Base-by-base conservation (phyloP, 768 basidiomycete species). In the Mycena belliarum region DNA sequence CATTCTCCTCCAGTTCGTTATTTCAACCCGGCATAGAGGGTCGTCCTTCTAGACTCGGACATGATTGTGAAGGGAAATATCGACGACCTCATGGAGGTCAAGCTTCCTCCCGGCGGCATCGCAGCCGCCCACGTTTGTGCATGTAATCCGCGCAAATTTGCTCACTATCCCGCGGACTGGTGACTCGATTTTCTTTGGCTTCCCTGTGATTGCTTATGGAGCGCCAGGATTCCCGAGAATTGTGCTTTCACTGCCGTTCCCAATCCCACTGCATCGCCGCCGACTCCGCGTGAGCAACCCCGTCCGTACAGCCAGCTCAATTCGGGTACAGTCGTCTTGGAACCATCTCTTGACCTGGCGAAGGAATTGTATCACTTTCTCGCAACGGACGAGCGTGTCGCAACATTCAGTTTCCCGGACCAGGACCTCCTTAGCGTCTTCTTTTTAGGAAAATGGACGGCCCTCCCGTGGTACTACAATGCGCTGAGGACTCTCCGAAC, bases 131-230 rank as follows among this genome's bases (percentile, higher is more conserved):
- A 96, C 63, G 95, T 86, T 15, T 99, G 96, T 68, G 87, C 94
- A 4, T 99, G 96, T 76, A 99, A 99, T 72, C 96, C 95, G 8
- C 82, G 86, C 37, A 88, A 85, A 68, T 70, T 96, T 20, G 59
- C 79, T 3, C 92, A 95, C 70, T 99, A 99, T 73, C 96, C 96
- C 9, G 65, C 72, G 4, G 94, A 97, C 69, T 99, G 96, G 97
- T 82, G 62, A 67, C 67, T 81, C 49, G 69, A 76, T 47, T 33
- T 26, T 23, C 6, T 33, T 26, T 25, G 4, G 11, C 45, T 53
- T 18, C 44, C 28, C 46, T 41, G 47, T 44, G 47, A 24, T 3
- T 49, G 54, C 48, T 68, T 20, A 65, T 65, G 26, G n/a, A 46
- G 45, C 42, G 44, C 16, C 63, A 98, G 96, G 96, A 79, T 85